Evolutionary conservation across 495 filamentous ascomycete genomes (phyloP), one percentile per base, ranked within the genome.

Genomic region (Penicillium chermesinum): DNA sequence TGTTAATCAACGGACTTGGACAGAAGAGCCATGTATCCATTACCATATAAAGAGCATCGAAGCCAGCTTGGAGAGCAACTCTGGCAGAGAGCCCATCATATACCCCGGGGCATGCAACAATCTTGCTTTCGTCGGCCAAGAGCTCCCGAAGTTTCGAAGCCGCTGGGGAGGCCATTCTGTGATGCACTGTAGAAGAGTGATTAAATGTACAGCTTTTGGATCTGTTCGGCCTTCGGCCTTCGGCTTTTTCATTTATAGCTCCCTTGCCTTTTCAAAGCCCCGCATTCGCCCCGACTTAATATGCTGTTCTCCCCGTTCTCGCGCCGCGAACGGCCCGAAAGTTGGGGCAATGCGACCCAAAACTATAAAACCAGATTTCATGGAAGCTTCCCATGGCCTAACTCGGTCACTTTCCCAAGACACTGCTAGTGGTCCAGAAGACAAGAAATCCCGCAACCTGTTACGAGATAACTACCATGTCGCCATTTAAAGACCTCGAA

Each of bases 81-180:
- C 80, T 64, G n/a, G 80, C 77, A 6, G 76, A 76, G 20, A 81
- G 67, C n/a, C 80, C 80, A 64, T 84, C 80, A 50, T 80, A 82
- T 3, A 83, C 76, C 7, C 80, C 80, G 5, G 80, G 78, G 41
- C 71, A 74, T 2, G 77, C 67, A 17, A 76, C 61, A 17, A 57
- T 53, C 6, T 53, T 50, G 22, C 20, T 37, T 15, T 44, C 21
- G 25, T 47, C 46, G 2, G 45, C 42, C 1, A 57, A 49, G 3
- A 50, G 50, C 19, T 57, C 8, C 1, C 54, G 49, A 15, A 57
- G 49, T 21, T 38, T 44, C 15, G 40, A 22, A 35, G 27, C 46
- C n/a, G 52, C 34, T 9, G 46, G 22, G 5, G 35, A 18, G 6
- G 35, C 35, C 35, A 38, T 38, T 6, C 13, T 13, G 35, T 8